Evolutionary conservation across 163 green algal species (phyloP), one percentile per base, ranked within the genome.

Genomic region (Chlorella variabilis): DNA sequence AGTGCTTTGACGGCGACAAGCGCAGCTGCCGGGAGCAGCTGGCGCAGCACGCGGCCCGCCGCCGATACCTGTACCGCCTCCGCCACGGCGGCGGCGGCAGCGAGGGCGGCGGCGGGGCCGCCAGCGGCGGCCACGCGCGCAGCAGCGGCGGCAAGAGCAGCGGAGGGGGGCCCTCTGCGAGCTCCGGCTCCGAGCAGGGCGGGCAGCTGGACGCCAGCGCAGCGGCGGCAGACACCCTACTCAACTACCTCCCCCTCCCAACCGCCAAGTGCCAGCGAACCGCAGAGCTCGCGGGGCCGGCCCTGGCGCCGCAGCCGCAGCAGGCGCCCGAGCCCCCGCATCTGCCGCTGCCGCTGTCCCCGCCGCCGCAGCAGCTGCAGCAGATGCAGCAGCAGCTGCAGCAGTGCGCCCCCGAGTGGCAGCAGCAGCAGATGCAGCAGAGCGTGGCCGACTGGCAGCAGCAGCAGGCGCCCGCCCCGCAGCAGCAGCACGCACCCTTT

Each of bases 1-100:
- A 38, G 2, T 87, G 91, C 68, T 96, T 96, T 80, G 93, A 96
- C 56, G 91, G 86, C 18, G 87, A 88, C 51, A 91, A 93, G 76
- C 87, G 92, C 41, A 90, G 77, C 65, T 96, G 93, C 87, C 66
- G 77, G 5, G 77, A 69, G n/a, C 39, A 77, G 66, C 77, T 83
- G 38, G 77, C 58, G 7, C 45, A 62, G 38, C 76, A 82, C 63
- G 71, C 71, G 41, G 67, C 61, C 11, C 68, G 77, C 1, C 66
- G 77, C 25, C 66, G 78, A 34, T 75, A 65, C 62, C 77, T 76
- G n/a, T 67, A 67, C 29, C 59, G 59, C n/a, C 59, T 67, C 7
- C 59, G 59, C 5, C 59, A 38, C 59, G 29, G 29, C 29, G 59
- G 59, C 59, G 59, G 59, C 59, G 59, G 29, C 59, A 38, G 59